Evolutionary conservation across 2,329 filamentous ascomycete species (phyloP).

Genomic region (Dothideomycetidae sp.): DNA sequence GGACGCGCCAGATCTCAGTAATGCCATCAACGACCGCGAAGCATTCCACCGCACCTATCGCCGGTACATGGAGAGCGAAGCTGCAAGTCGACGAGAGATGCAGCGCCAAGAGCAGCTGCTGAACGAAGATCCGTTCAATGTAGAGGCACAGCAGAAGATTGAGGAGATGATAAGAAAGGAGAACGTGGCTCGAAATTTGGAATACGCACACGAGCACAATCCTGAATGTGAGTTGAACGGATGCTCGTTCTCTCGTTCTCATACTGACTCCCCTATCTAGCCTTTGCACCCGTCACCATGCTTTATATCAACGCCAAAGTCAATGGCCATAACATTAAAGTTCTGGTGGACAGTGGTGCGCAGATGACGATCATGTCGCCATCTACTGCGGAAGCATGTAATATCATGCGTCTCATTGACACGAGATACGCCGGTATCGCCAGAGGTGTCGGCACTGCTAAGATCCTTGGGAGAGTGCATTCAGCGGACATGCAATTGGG

Average conservation of each 20-base stretch:
- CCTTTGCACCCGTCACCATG: conserved; percentile 90
- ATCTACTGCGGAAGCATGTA: conserved; percentile 74
- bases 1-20: conserved; percentile 62
- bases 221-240: conserved; percentile 59
- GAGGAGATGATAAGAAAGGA: conserved; percentile 96
- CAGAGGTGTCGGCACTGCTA: conserved; percentile 83
- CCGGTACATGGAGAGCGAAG: conserved; percentile 54
- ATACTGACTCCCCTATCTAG: conserved; percentile 31
- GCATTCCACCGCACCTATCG: conserved; percentile 62
- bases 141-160: conserved; percentile 80
- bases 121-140: conserved; percentile 88
- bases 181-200: conserved; percentile 83
- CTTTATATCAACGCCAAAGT: conserved; percentile 93
- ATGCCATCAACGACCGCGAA: conserved; percentile 58
- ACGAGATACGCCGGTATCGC: conserved; percentile 83
- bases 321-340: conserved; percentile 83
- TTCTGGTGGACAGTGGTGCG: conserved; percentile 90
- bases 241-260: neutral
- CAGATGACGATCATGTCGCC: conserved; percentile 99
- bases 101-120: conserved; percentile 70
- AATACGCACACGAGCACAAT: conserved; percentile 93
- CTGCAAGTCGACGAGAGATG: conserved; percentile 59
- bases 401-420: conserved; percentile 93
- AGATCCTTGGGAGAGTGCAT: conserved; percentile 88
- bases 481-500: conserved; percentile 92